Base-by-base conservation (phyloP, 768 basidiomycete genomes). In the Tulasnella sp. region DNA sequence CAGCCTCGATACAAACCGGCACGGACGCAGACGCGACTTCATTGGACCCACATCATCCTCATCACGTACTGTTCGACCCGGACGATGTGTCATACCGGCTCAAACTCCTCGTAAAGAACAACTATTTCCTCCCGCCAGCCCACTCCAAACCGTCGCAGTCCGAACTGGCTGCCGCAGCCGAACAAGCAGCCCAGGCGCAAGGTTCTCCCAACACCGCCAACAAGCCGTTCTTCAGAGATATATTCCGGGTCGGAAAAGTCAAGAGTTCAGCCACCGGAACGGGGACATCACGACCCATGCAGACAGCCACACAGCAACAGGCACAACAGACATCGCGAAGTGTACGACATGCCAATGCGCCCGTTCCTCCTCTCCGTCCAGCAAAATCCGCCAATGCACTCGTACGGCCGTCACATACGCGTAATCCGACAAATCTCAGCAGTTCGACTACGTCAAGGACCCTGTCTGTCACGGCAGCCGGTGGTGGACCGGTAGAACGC, bases 71-170 rank as follows among this genome's bases (percentile, higher is more conserved):
- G 73, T 84, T 86, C 79, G 86, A 86, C 81, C 87, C 88, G 29
- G 93, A 95, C 83, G 94, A 95, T 82, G 93, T 95, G 55, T 90
- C 93, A 26, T 93, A 93, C 84, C 91, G 94, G 32, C 88, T 95
- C 26, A 91, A 90, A 55, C 88, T 95, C 75, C 88, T 95, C 55
- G 91, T 95, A 75, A 92, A 91, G 83, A 95, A 95, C 84, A 94
- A 88, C 82, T 95, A 95, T 83, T 95, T 93, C 82, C 89, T 95
- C 48, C 94, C 94, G 4, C 94, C 94, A 13, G 93, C 94, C 0
- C 94, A 95, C 82, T 88, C 90, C 57, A 95, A 95, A 82, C 94
- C 94, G 48, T 73, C 81, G 13, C 81, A 42, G 46, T 78, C 18
- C 23, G 73, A 77, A 46, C 78, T 73, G 48, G 71, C 77, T 29